Percentiles rank a stretch among this genome's conserved stretches.
These are phyloP conservation scores for Dispira parvispora DNA, from an alignment of 192 early-diverging fungal species.

Conservation along the genomic window DNA sequence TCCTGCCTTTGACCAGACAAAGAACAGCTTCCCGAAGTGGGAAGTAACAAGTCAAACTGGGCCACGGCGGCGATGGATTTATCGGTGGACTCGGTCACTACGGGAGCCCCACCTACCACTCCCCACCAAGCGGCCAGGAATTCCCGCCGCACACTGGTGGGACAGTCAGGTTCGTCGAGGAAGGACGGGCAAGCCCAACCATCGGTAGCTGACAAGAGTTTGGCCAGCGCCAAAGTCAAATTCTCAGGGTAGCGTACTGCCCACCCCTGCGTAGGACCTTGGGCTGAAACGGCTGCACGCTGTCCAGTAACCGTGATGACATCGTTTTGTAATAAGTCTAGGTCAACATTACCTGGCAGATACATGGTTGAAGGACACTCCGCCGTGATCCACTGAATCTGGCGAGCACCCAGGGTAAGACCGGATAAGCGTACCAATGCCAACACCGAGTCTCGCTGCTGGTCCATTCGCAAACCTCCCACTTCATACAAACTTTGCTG, in stretches of 20 bases:
- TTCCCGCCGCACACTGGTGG: conserved; percentile 22
- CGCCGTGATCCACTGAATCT: background rate
- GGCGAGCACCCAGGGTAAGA: conserved; percentile 10
- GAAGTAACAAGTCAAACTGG: too few species aligned
- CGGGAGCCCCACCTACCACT: conserved; percentile 5
- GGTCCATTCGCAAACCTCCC: conserved; percentile 12
- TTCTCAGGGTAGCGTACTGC: too few species aligned
- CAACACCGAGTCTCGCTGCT: conserved; percentile 17
- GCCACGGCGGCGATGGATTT: too few species aligned
- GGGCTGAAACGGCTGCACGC: background rate
- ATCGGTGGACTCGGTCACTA: background rate
- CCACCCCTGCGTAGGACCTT: background rate
- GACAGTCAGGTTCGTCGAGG: background rate
- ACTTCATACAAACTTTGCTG: conserved; percentile 7
- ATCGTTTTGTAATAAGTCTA: background rate
- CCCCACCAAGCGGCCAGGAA: conserved; percentile 29
- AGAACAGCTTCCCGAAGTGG: too few species aligned
- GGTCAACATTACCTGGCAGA: background rate
- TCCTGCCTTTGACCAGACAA: too few species aligned
- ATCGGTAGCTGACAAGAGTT: too few species aligned
- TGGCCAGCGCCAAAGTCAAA: too few species aligned
- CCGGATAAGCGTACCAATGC: conserved; percentile 25
- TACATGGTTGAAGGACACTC: too few species aligned
- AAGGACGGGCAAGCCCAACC: too few species aligned
- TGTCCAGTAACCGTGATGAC: background rate